These are phyloP conservation scores for Tylopilus balloui DNA, from an alignment of 768 basidiomycete species.

Conservation along the genomic window DNA sequence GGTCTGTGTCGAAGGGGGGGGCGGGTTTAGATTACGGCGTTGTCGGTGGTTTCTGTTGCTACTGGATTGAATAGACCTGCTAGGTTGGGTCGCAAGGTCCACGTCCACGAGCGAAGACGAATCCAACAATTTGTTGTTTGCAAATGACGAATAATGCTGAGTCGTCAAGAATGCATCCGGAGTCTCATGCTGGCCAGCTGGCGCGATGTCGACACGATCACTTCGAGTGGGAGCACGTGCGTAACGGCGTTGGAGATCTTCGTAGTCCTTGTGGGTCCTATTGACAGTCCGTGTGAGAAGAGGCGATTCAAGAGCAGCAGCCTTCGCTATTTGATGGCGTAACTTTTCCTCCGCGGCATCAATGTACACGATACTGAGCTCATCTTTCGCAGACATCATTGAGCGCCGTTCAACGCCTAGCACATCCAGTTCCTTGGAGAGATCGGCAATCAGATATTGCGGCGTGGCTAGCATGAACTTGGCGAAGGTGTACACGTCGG, in stretches of 20 bases:
- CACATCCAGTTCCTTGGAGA: conserved; percentile 68
- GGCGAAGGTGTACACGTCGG: conserved; percentile 80
- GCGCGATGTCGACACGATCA: conserved; percentile 17
- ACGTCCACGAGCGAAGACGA: conserved; percentile 2
- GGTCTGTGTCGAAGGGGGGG: conserved; percentile 80
- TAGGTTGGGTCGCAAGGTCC: conserved; percentile 4
- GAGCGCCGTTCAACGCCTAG: conserved; percentile 65
- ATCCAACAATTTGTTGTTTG: conserved; percentile 7
- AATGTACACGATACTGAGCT: conserved; percentile 74
- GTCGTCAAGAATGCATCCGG: conserved; percentile 58
- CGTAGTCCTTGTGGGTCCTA: conserved; percentile 53
- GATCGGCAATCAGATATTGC: conserved; percentile 69
- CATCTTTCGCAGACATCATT: conserved; percentile 65
- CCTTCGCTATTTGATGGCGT: conserved; percentile 74
- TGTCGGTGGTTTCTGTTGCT: conserved; percentile 48
- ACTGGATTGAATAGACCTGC: conserved; percentile 5
- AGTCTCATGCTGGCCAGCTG: conserved; percentile 33
- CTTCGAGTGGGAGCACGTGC: conserved; percentile 12
- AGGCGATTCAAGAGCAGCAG: conserved; percentile 67
- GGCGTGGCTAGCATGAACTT: conserved; percentile 98
- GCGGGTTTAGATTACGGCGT: conserved; percentile 79
- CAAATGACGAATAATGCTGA: conserved; percentile 26
- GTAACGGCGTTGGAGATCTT: conserved; percentile 47
- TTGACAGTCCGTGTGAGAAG: conserved; percentile 61
- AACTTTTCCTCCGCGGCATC: conserved; percentile 75